Evolutionary conservation across 2,329 filamentous ascomycete genomes (phyloP).

Genomic region (Xylariales sp.): DNA sequence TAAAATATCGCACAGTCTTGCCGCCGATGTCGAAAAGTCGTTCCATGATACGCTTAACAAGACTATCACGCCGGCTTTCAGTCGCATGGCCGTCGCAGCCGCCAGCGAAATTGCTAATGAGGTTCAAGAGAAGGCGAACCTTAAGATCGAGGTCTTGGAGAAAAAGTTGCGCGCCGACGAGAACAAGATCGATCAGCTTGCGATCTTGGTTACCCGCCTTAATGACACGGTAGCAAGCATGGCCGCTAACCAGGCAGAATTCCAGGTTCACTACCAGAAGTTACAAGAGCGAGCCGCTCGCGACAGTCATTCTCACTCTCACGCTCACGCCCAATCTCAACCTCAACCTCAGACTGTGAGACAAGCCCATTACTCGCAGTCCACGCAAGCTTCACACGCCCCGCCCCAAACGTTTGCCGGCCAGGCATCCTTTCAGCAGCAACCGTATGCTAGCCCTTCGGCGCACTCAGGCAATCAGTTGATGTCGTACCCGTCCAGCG

Average conservation of each 20-base stretch:
- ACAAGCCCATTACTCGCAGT: slow-evolving; percentile 11
- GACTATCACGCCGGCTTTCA: slow-evolving; percentile 62
- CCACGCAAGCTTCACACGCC: slow-evolving; percentile 21
- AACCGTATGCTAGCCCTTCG: slow-evolving; percentile 23
- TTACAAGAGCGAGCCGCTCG: slow-evolving; percentile 46
- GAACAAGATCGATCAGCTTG: slow-evolving; percentile 69
- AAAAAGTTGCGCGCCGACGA: slow-evolving; percentile 48
- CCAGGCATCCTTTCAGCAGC: slow-evolving; percentile 12
- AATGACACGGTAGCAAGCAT: slow-evolving; percentile 66
- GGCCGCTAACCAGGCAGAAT: slow-evolving; percentile 62
- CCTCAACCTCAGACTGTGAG: not conserved
- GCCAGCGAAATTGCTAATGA: slow-evolving; percentile 65
- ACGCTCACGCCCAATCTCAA: not conserved
- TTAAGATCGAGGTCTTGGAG: slow-evolving; percentile 46
- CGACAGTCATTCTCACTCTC: slow-evolving; percentile 31
- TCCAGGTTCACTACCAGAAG: slow-evolving; percentile 61
- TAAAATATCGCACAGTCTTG: slow-evolving; percentile 62
- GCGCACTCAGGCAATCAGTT: slow-evolving; percentile 30
- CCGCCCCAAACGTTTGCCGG: slow-evolving; percentile 25
- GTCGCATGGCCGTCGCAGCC: slow-evolving; percentile 58
- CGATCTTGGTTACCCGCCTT: slow-evolving; percentile 60
- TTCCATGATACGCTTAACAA: slow-evolving; percentile 55
- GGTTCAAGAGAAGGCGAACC: slow-evolving; percentile 57
- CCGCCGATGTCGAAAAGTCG: slow-evolving; percentile 64
- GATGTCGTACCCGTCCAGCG: slow-evolving; percentile 35